phyloP scores from a whole-genome alignment of 768 basidiomycete genomes.

The Tubosaeta sp. region DNA sequence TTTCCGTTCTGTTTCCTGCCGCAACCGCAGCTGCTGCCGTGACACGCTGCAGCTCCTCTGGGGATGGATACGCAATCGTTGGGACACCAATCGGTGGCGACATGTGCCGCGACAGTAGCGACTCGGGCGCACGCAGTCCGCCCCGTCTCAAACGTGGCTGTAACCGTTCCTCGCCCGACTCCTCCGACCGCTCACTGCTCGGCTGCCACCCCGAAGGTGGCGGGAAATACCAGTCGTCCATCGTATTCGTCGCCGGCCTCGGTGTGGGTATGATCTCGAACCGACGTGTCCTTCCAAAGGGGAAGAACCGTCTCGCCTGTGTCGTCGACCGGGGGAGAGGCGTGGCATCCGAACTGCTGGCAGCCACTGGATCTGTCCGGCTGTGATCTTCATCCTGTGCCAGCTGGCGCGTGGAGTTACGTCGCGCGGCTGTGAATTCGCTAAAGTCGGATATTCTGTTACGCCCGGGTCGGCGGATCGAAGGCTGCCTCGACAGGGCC shows the following conservation, averaged over 20 bases:
- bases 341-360: neutral
- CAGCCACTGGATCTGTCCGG: slow-evolving; percentile 9
- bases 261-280: slow-evolving; percentile 35
- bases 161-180: slow-evolving; percentile 34
- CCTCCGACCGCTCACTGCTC: slow-evolving; percentile 25
- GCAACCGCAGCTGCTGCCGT: slow-evolving; percentile 3
- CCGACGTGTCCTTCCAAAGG: slow-evolving; percentile 44
- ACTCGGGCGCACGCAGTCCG: slow-evolving; percentile 63
- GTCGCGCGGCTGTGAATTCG: slow-evolving; percentile 65
- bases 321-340: slow-evolving; percentile 13
- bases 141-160: slow-evolving; percentile 61
- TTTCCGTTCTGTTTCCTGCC: slow-evolving; percentile 10
- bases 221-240: slow-evolving; percentile 34
- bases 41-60: slow-evolving; percentile 21
- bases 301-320: slow-evolving; percentile 53
- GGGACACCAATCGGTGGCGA: slow-evolving; percentile 33
- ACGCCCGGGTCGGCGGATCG: slow-evolving; percentile 54
- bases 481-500: slow-evolving; percentile 50
- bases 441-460: slow-evolving; percentile 63
- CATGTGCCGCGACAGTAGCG: slow-evolving; percentile 45
- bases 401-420: slow-evolving; percentile 42
- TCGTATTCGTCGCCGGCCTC: slow-evolving; percentile 24
- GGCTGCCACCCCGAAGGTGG: slow-evolving; percentile 19
- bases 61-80: slow-evolving; percentile 16
- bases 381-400: slow-evolving; percentile 26